Evolutionary conservation across 78 protist species (phyloP), one percentile per base, ranked within the genome.

Genomic region (Creolimax fragrantissima): DNA sequence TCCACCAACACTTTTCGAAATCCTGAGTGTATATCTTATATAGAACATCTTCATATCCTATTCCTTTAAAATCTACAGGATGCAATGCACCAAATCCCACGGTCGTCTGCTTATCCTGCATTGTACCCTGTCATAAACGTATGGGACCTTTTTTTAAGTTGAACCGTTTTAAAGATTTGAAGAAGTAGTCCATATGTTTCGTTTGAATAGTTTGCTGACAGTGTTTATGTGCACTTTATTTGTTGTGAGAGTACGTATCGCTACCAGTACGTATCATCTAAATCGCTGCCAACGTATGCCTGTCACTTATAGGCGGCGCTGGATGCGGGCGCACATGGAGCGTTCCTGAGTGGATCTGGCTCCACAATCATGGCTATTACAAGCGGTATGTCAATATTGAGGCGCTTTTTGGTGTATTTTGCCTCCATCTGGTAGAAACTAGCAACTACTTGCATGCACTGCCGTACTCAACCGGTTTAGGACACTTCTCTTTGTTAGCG

Each of bases 301-400:
- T n/a, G n/a, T n/a, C n/a, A n/a, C n/a, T n/a, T n/a, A 83, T 41
- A 94, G 17, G 95, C 88, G 17, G 94, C 95, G 4, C 32, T 81
- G 17, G 89, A 5, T 5, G 93, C 93, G 35, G 95, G 95, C 3
- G 95, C 95, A 7, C 81, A 84, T 37, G 94, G 94, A 43, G 93
- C 95, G n/a, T 94, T 81, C 36, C 85, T 94, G 43, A 35, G 66
- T 32, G 95, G 95, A 35, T 93, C 95, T 2, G 95, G 95, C 6
- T 92, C 94, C 11, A 84, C 94, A 2, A 85, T 93, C 86, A 35
- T 89, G 91, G 95, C 95, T 35, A 2, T 93, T 43, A 91, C 93
- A 3, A 4, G 44, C 2, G 93, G 93, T 36, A 36, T 6, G 86
- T 83, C 17, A 32, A 17, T 11, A 32, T 58, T 58, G 74, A 32